Base-by-base conservation (phyloP, 176 grass and related monocot species). In the Carex parvula region DNA sequence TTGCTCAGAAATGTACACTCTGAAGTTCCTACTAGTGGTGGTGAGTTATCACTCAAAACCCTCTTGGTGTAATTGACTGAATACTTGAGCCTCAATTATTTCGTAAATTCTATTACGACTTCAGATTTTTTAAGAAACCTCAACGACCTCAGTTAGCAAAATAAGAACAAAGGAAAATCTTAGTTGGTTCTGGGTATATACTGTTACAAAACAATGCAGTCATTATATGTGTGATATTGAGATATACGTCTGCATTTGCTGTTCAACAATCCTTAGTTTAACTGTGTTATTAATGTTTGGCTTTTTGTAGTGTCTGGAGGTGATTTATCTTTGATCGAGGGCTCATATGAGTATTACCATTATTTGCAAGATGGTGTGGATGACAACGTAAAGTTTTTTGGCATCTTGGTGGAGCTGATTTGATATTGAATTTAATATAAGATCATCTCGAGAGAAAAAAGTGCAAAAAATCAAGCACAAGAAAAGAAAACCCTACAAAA, bases 311-410 rank as follows among this genome's bases (percentile, higher is more conserved):
- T 98, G 85, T 92, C 91, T 86, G 91, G 91, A 82, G 92, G 95
- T 74, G 87, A 88, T 74, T 79, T 82, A 50, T 94, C 95, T 66
- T 70, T 91, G 80, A 93, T 93, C 73, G 95, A 98, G 84, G 91
- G 95, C 78, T 98, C 92, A 3, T 98, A 98, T 87, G 91, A 95
- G 89, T 98, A 98, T 82, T 98, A 93, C 81, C 95, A 98, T 89
- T 98, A 98, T 84, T 80, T 98, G 72, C 94, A 84, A 55, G 88
- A 85, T 86, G 91, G 91, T 39, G 82, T 98, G 54, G 89, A 98
- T 90, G 95, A 98, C 70, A 98, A 90, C 91, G 95, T 98, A 94
- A n/a, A 92, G 67, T 55, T 46, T 48, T 83, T 77, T 18, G 50
- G 32, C 73, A 56, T 50, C 50, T 77, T 56, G 50, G 26, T 2